Base-by-base conservation (phyloP, 305 asterid genomes). In the Rubia balearica region DNA sequence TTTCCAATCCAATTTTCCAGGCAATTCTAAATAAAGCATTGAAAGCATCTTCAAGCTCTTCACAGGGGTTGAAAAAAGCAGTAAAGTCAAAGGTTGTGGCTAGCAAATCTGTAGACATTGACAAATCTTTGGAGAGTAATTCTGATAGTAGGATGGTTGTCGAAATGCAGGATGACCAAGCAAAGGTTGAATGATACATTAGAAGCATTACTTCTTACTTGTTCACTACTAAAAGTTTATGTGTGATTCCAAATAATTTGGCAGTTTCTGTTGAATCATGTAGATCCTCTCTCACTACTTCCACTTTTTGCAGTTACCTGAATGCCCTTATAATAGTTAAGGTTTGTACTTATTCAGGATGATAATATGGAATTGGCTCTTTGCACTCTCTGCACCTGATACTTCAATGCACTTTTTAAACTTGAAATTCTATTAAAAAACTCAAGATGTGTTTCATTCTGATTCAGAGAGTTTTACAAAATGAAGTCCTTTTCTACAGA, bases 11-110 rank as follows among this genome's bases (percentile, higher is more conserved):
- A 49, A 73, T 17, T 40, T 77, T 77, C 55, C 80, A 91, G 97
- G 92, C 82, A 77, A 80, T 88, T 80, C 77, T 85, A 73, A 85
- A 87, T 83, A 90, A 81, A 86, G 83, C 85, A 72, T 85, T 92
- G 62, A 84, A 79, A 74, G 81, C 81, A 78, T 59, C 81, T 59
- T 74, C 61, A 59, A 81, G 79, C 56, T 78, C 90, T 75, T 67
- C 55, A 49, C 73, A 80, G 67, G 83, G 85, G 79, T 59, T 61
- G 59, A 77, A 81, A 67, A 79, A 41, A 42, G 75, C 80, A 65
- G 85, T 67, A 73, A 85, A 84, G 68, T 49, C 79, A 67, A 82
- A 83, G 72, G 75, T 70, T 62, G 88, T 76, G 53, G 80, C 70
- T 53, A 78, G 57, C 56, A 82, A 78, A 67, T 43, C 75, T 80